Conservation (phyloP, 345 rosid species). For the Lepidium didymum region DNA sequence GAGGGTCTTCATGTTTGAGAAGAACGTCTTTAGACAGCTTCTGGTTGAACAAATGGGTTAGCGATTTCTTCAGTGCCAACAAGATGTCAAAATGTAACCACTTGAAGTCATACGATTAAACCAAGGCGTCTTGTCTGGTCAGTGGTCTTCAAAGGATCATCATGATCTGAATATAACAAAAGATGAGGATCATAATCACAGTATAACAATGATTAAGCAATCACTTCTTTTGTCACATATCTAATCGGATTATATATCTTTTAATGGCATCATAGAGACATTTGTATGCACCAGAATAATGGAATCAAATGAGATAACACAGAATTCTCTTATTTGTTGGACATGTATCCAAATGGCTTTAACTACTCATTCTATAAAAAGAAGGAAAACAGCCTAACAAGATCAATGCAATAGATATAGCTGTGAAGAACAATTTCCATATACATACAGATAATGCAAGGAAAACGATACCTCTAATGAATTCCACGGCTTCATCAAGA, state of each 20-base stretch:
- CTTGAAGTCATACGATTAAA: constrained; percentile 69
- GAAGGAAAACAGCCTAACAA: background rate
- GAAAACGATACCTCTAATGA: constrained; percentile 57
- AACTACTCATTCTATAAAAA: background rate
- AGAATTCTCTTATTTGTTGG: background rate
- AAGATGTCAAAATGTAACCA: too few relatives aligned
- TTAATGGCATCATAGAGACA: background rate
- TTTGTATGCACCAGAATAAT: background rate
- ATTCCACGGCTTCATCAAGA: constrained; percentile 84
- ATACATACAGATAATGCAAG: background rate
- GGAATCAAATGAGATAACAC: background rate
- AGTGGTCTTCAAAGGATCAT: constrained; percentile 93
- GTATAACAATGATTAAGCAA: background rate
- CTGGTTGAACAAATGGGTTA: constrained; percentile 85
- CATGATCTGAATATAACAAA: constrained; percentile 50
- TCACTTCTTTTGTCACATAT: background rate
- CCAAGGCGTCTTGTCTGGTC: constrained; percentile 95
- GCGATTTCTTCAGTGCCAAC: constrained; percentile 99
- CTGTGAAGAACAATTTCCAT: background rate
- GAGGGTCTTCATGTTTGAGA: background rate
- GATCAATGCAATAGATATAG: background rate
- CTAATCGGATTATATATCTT: background rate
- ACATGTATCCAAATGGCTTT: background rate
- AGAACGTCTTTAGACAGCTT: constrained; percentile 53
- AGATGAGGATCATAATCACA: background rate